Evolutionary conservation across 148 eudicot species (phyloP), one percentile per base, ranked within the genome.

Genomic region (Rhododendron vialii): DNA sequence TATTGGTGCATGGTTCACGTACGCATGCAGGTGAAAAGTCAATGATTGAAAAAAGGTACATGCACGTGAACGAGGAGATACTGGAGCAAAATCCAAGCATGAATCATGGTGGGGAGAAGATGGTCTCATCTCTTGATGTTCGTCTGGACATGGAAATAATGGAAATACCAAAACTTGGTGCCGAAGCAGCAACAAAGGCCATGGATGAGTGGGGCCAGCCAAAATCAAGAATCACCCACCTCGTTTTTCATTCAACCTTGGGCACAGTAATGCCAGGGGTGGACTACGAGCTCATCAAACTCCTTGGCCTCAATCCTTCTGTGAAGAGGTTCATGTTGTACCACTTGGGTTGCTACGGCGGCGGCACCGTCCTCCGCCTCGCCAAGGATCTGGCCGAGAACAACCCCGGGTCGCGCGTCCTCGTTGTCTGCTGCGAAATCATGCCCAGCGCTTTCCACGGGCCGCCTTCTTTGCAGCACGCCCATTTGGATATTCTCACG

Each of bases 311-410:
- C 2, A 5, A 33, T n/a, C 63, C 82, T 1, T 38, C 38, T 5
- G 87, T 85, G 43, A 78, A 85, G 22, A 71, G 87, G 26, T 36
- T n/a, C 38, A 85, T 85, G 86, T 28, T 84, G 24, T 84, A 77
- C 53, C 86, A 84, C 6, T 41, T 51, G 43, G 86, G 82, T 11
- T 85, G 83, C 73, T 17, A 24, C 14, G 87, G 83, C 14, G 83
- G 87, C 4, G 87, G 75, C 38, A 78, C 26, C 0, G 76, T 43
- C 22, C 87, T 85, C 38, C 73, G 87, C 1, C 17, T 85, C 17
- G 87, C 87, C 28, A 85, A 85, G 3, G 87, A 85, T 17, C 59
- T 78, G 1, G 87, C 87, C 20, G 87, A 85, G 82, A 85, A 85
- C 59, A 85, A 78, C 57, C 28, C 61, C 20, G 83, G 87, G 2